These are phyloP conservation scores for Neoboletus subvelutipes DNA, from an alignment of 768 basidiomycete species.

Conservation along the genomic window DNA sequence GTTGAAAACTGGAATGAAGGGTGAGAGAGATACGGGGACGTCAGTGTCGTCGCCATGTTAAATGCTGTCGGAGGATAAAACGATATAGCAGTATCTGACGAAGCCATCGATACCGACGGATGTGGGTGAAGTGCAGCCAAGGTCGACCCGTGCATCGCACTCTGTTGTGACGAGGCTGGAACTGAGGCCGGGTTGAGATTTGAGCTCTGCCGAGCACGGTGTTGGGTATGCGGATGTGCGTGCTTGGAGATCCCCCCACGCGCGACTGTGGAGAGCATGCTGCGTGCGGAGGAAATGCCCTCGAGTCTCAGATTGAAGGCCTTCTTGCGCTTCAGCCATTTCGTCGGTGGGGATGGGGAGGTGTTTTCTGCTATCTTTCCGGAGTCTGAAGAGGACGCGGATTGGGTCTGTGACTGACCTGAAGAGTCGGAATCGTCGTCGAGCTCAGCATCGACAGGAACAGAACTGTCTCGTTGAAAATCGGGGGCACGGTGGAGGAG, in stretches of 20 bases:
- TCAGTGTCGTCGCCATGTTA: slow-evolving; percentile 32
- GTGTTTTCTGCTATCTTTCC: slow-evolving; percentile 34
- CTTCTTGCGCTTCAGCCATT: slow-evolving; percentile 59
- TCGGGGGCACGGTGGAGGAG: slow-evolving; percentile 23
- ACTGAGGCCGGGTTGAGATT: slow-evolving; percentile 32
- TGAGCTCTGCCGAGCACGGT: slow-evolving; percentile 31
- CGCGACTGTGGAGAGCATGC: slow-evolving; percentile 15
- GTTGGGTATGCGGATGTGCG: slow-evolving; percentile 24
- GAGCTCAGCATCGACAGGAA: slow-evolving; percentile 9
- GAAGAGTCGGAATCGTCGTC: slow-evolving; percentile 25
- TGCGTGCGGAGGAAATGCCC: slow-evolving; percentile 37
- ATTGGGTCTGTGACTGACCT: slow-evolving; percentile 12
- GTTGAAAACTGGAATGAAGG: slow-evolving; percentile 29
- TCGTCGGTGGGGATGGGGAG: slow-evolving; percentile 28
- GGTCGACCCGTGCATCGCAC: slow-evolving; percentile 7
- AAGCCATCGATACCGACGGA: slow-evolving; percentile 12
- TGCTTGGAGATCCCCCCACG: slow-evolving; percentile 30
- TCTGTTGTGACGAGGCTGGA: slow-evolving; percentile 22
- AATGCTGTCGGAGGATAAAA: slow-evolving; percentile 32
- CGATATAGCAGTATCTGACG: slow-evolving; percentile 20
- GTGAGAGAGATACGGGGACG: slow-evolving; percentile 33
- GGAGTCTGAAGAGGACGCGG: slow-evolving; percentile 21
- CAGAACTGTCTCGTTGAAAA: slow-evolving; percentile 4
- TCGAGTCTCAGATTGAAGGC: slow-evolving; percentile 53
- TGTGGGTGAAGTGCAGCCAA: slow-evolving; percentile 18